Evolutionary conservation across 2,329 filamentous ascomycete genomes (phyloP), one percentile per base, ranked within the genome.

Genomic region (Penicillium sp.): DNA sequence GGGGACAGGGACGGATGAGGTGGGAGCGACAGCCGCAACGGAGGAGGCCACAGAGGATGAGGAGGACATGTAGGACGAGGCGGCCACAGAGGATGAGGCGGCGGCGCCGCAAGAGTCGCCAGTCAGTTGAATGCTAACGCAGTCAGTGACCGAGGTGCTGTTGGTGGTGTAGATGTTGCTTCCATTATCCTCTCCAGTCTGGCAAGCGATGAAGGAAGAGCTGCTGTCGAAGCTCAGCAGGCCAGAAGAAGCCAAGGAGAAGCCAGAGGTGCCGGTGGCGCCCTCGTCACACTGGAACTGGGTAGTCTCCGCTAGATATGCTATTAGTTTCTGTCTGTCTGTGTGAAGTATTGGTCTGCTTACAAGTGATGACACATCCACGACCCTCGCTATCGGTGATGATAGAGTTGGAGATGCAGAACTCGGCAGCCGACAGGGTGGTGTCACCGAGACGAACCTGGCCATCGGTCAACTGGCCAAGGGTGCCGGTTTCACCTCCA

Each of bases 231-330:
- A 83, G 3, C 76, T 75, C 21, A 90, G 66, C 7, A 70, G 65
- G 33, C 26, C 26, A 8, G 82, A 73, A 26, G 80, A 81, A 46
- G 72, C 77, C 56, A 88, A 78, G 8, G 76, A 74, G 72, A 88
- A 89, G 29, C 85, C 86, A 31, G 78, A 67, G 24, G 77, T 79
- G 10, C 83, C 80, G 14, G 66, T 61, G 13, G 81, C 81, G 47
- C 82, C 81, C 21, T 66, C 61, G 62, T 89, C 86, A 64, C 87
- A 88, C 67, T 88, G 85, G 57, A 85, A 82, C 48, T 87, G 82
- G 27, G 78, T 80, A 1, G 84, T 85, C 0, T 82, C 80, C 35
- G 80, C 81, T 83, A 60, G 16, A 56, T 11, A 39, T 42, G 7
- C 22, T 24, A 50, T 67, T 58, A 66, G 56, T 53, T 57, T 58